Evolutionary conservation across 225 moss, liverwort and hornwort species (phyloP).

Genomic region (Physcomitrellopsis africana): DNA sequence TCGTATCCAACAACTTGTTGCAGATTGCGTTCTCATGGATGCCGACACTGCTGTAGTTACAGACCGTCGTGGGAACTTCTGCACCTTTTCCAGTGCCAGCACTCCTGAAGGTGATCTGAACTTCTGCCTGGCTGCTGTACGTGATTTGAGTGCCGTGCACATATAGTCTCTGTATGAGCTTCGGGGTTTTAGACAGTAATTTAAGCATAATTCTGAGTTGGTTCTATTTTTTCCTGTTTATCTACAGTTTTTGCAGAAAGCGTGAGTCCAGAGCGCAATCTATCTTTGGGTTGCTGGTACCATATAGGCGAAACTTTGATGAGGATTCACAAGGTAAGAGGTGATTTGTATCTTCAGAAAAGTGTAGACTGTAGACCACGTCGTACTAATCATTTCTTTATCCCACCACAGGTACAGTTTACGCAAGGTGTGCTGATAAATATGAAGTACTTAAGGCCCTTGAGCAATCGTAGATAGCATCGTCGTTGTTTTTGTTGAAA

Average conservation of each 20-base stretch:
- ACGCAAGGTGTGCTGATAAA: slow-evolving; percentile 19
- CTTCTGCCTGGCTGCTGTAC: slow-evolving; percentile 25
- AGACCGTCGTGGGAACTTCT: slow-evolving; percentile 87
- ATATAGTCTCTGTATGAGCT: slow-evolving; percentile 6
- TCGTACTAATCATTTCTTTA: slow-evolving; percentile 11
- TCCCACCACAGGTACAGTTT: slow-evolving; percentile 23
- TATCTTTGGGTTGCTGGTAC: slow-evolving; percentile 86
- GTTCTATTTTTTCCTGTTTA: slow-evolving; percentile 17
- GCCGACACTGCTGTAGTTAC: slow-evolving; percentile 80
- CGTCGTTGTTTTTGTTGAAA: background rate
- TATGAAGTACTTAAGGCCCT: background rate
- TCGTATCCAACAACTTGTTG: slow-evolving; percentile 79
- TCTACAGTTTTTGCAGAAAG: slow-evolving; percentile 57
- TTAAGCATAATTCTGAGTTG: slow-evolving; percentile 8
- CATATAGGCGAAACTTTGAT: slow-evolving; percentile 87
- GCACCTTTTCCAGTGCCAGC: slow-evolving; percentile 69
- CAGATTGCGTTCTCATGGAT: slow-evolving; percentile 92
- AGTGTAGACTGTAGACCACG: background rate
- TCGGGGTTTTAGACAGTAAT: slow-evolving; percentile 9
- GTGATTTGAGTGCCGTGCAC: background rate
- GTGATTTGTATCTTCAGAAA: background rate
- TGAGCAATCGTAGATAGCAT: slow-evolving; percentile 6
- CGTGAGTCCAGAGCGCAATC: slow-evolving; percentile 88
- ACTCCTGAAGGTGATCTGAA: slow-evolving; percentile 64
- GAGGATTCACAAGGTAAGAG: slow-evolving; percentile 78